Evolutionary conservation across 1,284 basidiomycete genomes (phyloP).

Genomic region (Trichosporon asahii): DNA sequence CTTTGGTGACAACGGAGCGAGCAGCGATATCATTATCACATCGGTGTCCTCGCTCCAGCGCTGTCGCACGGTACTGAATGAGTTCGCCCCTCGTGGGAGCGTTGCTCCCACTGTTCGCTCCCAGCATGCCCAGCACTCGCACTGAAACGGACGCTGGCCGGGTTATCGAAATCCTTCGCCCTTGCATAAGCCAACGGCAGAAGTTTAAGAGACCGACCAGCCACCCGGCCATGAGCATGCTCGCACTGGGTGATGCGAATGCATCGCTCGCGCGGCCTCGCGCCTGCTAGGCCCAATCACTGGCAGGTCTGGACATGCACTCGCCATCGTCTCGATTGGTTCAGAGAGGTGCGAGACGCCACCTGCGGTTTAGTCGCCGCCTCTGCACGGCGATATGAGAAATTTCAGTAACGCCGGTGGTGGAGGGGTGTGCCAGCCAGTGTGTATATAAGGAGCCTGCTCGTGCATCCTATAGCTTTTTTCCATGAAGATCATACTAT

Average conservation of each 20-base stretch:
- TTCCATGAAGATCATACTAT: conserved; percentile 12
- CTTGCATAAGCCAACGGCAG: neutral
- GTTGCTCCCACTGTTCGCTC: neutral
- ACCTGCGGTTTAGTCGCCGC: neutral
- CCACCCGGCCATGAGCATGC: conserved; percentile 2
- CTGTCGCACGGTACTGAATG: neutral
- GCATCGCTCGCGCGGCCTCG: neutral
- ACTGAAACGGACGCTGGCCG: neutral
- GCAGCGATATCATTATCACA: neutral
- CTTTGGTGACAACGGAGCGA: neutral
- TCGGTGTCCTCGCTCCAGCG: neutral
- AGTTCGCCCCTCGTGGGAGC: neutral
- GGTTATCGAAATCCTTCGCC: neutral
- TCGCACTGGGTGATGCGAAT: neutral
- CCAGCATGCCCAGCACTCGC: neutral
- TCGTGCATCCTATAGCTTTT: conserved; percentile 5
- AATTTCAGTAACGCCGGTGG: conserved; percentile 10
- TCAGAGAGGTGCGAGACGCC: neutral
- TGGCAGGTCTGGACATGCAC: neutral
- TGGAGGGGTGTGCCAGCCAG: neutral
- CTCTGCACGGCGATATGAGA: neutral
- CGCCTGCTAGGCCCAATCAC: neutral
- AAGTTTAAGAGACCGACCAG: neutral
- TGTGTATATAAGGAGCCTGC: conserved; percentile 1
- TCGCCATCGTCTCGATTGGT: neutral